Conservation (phyloP, 2,329 filamentous ascomycete genomes). For the Apiospora phragmitis region DNA sequence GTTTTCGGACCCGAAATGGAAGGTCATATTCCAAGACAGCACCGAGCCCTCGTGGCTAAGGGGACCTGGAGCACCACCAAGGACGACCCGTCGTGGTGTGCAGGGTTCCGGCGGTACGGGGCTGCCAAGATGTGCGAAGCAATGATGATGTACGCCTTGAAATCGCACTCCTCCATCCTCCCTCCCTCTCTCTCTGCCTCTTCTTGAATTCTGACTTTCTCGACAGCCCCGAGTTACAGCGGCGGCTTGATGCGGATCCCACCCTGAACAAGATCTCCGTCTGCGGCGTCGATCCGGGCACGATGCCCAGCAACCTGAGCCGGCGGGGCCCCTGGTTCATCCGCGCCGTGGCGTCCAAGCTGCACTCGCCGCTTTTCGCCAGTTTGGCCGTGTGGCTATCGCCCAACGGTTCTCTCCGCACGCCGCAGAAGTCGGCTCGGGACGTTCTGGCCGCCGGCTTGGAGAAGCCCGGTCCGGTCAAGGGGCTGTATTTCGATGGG, state of each 20-base stretch:
- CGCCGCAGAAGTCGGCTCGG: background rate
- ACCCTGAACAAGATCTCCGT: slow-evolving; percentile 21
- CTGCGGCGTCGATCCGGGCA: slow-evolving; percentile 25
- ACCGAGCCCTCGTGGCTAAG: slow-evolving; percentile 23
- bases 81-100: slow-evolving; percentile 24
- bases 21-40: slow-evolving; percentile 19
- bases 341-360: slow-evolving; percentile 5
- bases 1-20: slow-evolving; percentile 19
- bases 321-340: slow-evolving; percentile 21
- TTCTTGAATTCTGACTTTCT: background rate
- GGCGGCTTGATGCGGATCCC: slow-evolving; percentile 17
- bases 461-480: background rate
- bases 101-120: slow-evolving; percentile 28
- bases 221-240: slow-evolving; percentile 22
- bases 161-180: background rate
- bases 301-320: slow-evolving; percentile 17
- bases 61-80: slow-evolving; percentile 23
- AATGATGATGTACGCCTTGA: slow-evolving; percentile 27
- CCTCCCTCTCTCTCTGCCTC: too few species aligned
- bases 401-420: slow-evolving; percentile 12
- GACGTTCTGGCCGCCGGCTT: slow-evolving; percentile 9
- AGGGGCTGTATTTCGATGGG: slow-evolving; percentile 16
- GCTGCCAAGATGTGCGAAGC: slow-evolving; percentile 28
- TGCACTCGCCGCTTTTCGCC: slow-evolving; percentile 12
- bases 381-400: slow-evolving; percentile 6